Evolutionary conservation across 2,329 filamentous ascomycete genomes (phyloP).

Genomic region (Colletotrichum tropicale): DNA sequence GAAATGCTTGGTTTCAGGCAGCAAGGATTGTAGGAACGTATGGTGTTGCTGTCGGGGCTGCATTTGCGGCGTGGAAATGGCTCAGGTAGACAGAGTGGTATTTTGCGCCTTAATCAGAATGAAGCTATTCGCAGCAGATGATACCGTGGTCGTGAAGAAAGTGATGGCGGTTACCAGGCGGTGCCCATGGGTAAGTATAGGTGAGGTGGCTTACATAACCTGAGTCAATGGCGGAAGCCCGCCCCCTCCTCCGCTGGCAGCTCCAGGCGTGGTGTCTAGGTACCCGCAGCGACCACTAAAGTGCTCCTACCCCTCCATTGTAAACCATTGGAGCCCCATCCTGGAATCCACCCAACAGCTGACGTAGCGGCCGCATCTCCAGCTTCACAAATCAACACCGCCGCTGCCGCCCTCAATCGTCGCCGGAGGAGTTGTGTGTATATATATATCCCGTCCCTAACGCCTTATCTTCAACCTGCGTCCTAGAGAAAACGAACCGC

Average conservation of each 20-base stretch:
- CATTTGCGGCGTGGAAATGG: background rate
- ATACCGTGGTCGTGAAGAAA: background rate
- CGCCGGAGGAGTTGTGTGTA: background rate
- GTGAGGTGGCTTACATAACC: background rate
- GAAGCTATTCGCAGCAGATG: background rate
- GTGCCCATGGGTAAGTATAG: background rate
- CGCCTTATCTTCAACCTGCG: background rate
- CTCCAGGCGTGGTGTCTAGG: background rate
- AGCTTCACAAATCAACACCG: background rate
- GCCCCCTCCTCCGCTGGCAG: background rate
- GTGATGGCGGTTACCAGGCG: background rate
- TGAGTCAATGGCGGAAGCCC: background rate
- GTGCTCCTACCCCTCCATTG: background rate
- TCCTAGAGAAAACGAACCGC: background rate
- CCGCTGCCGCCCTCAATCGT: background rate
- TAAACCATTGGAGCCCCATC: background rate
- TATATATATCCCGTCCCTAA: background rate
- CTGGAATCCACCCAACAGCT: constrained; percentile 4
- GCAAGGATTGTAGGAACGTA: background rate
- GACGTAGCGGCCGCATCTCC: constrained; percentile 11
- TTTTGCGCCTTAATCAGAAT: background rate
- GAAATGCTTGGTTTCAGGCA: constrained; percentile 42
- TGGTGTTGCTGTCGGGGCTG: background rate
- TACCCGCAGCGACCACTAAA: background rate
- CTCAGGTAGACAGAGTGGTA: background rate